Evolutionary conservation across 352 stramenopile genomes (phyloP).

Genomic region (Globisporangium canariense): DNA sequence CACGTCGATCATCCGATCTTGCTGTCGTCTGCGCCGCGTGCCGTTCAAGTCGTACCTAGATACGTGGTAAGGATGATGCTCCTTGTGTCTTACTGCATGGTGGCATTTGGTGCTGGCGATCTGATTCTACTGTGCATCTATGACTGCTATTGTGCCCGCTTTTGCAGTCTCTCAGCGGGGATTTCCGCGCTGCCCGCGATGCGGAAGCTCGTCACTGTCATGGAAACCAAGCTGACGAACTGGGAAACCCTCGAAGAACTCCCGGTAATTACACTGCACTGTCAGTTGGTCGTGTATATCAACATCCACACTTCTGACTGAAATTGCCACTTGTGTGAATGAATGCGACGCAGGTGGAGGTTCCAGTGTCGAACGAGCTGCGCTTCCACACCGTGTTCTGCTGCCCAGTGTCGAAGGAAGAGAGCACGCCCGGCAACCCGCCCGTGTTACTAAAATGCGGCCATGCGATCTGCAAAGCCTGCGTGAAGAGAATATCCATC

Average conservation of each 20-base stretch:
- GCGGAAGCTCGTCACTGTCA: constrained; percentile 76
- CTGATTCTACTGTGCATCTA: constrained; percentile 2
- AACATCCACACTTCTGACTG: background rate
- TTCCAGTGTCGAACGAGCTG: constrained; percentile 74
- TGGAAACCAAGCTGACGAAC: constrained; percentile 71
- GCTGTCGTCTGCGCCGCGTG: constrained; percentile 66
- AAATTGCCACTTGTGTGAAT: background rate
- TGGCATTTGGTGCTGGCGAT: background rate
- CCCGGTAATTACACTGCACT: constrained; percentile 29
- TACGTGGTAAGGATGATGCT: constrained; percentile 54
- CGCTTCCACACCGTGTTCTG: constrained; percentile 88
- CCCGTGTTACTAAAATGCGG: constrained; percentile 86
- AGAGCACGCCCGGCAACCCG: constrained; percentile 79
- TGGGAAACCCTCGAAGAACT: constrained; percentile 76
- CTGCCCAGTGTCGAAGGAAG: constrained; percentile 85
- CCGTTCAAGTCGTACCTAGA: constrained; percentile 71
- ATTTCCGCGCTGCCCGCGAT: constrained; percentile 71
- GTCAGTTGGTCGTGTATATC: background rate
- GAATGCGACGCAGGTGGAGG: constrained; percentile 44
- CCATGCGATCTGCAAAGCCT: constrained; percentile 80
- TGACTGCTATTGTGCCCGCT: constrained; percentile 14
- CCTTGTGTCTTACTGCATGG: background rate
- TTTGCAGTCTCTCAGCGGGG: constrained; percentile 59
- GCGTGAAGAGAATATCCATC: constrained; percentile 77
- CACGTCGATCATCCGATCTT: constrained; percentile 67